Base-by-base conservation (phyloP, 2,329 filamentous ascomycete genomes). In the Pseudocercospora pini-densiflorae region DNA sequence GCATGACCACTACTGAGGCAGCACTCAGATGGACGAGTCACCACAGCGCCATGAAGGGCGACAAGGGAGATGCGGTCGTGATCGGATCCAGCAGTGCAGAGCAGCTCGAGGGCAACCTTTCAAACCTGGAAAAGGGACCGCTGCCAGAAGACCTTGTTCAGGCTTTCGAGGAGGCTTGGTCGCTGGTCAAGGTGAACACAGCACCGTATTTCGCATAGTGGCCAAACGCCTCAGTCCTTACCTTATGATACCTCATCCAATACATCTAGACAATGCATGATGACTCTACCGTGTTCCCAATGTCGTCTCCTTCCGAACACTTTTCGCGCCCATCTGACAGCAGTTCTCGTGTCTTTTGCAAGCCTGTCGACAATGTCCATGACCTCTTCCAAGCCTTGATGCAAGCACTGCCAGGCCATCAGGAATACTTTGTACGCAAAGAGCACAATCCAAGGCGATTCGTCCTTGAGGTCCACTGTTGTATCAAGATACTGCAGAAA, bases 21-120 rank as follows among this genome's bases (percentile, higher is more conserved):
- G 82, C 81, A 0, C 66, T 85, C 61, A 70, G 83, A 31, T 85
- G 84, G 83, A 75, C 80, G 40, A 73, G 74, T 1, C 79, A 85
- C 71, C 83, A 85, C 66, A 81, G 77, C 9, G 51, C 71, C 55
- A 59, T 82, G 59, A 74, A 74, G 43, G 65, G 69, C 9, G 72
- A 78, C 40, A 59, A 73, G 27, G 73, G 71, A 2, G 80, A 82
- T 72, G 78, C 74, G 8, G 74, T 82, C 14, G 75, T 82, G 60
- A 76, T 82, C 33, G 80, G 81, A 1, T 79, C 78, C 0, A 77
- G 74, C 23, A 78, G 73, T 40, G 51, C 74, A 1, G 68, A 73
- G 51, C 81, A 83, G 29, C 61, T 83, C 61, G 77, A 80, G 66
- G 64, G 75, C 45, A 82, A 82, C 57, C 63, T 82, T 51, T 65